These are phyloP conservation scores for Sodiomyces alkalinus DNA, from an alignment of 2,329 filamentous ascomycete species.

Conservation along the genomic window DNA sequence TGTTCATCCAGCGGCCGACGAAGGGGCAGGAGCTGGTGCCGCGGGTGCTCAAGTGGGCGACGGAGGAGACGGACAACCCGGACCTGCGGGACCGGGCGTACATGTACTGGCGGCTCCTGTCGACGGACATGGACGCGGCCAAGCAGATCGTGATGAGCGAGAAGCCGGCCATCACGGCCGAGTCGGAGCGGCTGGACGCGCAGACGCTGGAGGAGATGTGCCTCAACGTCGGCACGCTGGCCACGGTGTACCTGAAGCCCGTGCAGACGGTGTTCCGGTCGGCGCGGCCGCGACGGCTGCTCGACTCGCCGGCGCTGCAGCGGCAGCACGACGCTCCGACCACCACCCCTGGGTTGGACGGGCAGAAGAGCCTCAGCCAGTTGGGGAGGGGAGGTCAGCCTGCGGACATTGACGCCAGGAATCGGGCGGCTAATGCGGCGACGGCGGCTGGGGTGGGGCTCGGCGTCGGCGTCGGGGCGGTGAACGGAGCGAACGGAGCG, in stretches of 20 bases:
- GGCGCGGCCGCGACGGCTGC: conserved; percentile 63
- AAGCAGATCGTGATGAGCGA: conserved; percentile 91
- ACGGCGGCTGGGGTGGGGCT: conserved; percentile 2
- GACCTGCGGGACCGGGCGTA: conserved; percentile 91
- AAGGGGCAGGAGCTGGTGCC: conserved; percentile 89
- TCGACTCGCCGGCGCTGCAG: conserved; percentile 77
- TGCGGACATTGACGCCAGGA: conserved; percentile 32
- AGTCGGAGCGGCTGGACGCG: conserved; percentile 86
- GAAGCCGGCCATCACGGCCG: conserved; percentile 90
- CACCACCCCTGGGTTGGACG: conserved; percentile 30
- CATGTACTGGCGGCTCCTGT: conserved; percentile 98
- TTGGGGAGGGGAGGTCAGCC: conserved; percentile 39
- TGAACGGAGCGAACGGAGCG: conserved; percentile 11
- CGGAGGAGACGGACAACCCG: conserved; percentile 97
- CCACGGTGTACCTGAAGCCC: conserved; percentile 94
- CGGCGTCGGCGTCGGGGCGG: neutral
- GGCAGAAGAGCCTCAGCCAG: conserved; percentile 44
- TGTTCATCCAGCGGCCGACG: conserved; percentile 93
- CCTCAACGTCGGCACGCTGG: conserved; percentile 85
- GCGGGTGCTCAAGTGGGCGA: conserved; percentile 94
- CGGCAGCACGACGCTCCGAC: conserved; percentile 47
- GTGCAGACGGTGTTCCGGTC: conserved; percentile 93
- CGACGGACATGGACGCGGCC: conserved; percentile 76
- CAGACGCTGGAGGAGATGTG: conserved; percentile 93
- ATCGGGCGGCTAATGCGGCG: conserved; percentile 10